Percentiles rank a stretch among this genome's conserved stretches.
Evolutionary conservation across 1,139 yeast species (phyloP).

Genomic region (Nadsonia commutata): DNA sequence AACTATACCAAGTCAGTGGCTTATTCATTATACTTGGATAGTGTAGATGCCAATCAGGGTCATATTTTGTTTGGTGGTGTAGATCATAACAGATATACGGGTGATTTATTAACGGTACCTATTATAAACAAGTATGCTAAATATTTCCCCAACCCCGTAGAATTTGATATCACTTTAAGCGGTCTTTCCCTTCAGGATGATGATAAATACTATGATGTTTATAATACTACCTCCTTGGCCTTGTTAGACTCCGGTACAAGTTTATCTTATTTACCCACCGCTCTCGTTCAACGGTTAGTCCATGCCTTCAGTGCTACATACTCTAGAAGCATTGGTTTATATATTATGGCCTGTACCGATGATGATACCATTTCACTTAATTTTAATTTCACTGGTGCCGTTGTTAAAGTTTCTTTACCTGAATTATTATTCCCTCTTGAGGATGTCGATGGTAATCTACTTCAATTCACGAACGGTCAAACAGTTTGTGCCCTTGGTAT

Average conservation of each 20-base stretch:
- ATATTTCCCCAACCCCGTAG: neutral
- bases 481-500: slow-evolving; percentile 19
- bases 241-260: slow-evolving; percentile 56
- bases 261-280: slow-evolving; percentile 35
- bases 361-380: slow-evolving; percentile 11
- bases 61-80: slow-evolving; percentile 47
- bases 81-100: slow-evolving; percentile 39
- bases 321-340: slow-evolving; percentile 13
- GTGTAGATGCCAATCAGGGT: slow-evolving; percentile 28
- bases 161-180: neutral
- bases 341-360: slow-evolving; percentile 10
- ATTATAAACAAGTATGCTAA: slow-evolving; percentile 1
- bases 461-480: slow-evolving; percentile 12
- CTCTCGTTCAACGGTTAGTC: slow-evolving; percentile 22
- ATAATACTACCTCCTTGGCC: neutral
- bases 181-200: neutral
- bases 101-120: slow-evolving; percentile 26
- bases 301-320: slow-evolving; percentile 15
- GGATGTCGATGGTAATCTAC: slow-evolving; percentile 11
- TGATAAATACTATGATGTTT: neutral
- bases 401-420: slow-evolving; percentile 15
- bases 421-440: slow-evolving; percentile 16
- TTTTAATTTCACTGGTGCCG: slow-evolving; percentile 18
- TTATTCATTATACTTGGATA: slow-evolving; percentile 40
- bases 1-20: slow-evolving; percentile 28